phyloP scores from a whole-genome alignment of 2,329 filamentous ascomycete species.

The Fusarium guadeloupense region DNA sequence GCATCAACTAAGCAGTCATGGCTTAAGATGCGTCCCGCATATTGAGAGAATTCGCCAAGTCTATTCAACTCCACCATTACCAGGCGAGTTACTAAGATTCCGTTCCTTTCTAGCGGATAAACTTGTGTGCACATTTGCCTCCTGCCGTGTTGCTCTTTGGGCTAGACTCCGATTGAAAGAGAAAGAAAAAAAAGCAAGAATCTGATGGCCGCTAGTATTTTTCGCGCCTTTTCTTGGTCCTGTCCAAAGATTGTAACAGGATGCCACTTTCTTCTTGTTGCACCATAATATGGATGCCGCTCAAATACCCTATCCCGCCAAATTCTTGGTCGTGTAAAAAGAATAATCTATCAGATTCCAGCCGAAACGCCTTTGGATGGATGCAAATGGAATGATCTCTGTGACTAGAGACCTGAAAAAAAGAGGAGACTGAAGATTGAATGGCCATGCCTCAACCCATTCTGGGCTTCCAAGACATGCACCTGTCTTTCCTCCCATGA shows the following conservation, averaged over 20 bases:
- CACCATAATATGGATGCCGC: slow-evolving; percentile 34
- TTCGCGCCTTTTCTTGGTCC: slow-evolving; percentile 22
- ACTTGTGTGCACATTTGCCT: slow-evolving; percentile 25
- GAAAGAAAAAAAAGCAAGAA: slow-evolving; percentile 30
- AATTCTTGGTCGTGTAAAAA: slow-evolving; percentile 38
- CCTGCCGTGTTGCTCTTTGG: slow-evolving; percentile 10
- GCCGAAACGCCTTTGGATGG: slow-evolving; percentile 46
- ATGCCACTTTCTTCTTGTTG: slow-evolving; percentile 27
- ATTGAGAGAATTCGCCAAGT: slow-evolving; percentile 34
- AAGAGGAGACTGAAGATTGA: slow-evolving; percentile 16
- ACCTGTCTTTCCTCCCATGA: slow-evolving; percentile 25
- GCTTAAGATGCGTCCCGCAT: slow-evolving; percentile 16
- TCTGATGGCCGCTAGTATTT: slow-evolving; percentile 18
- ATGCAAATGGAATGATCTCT: slow-evolving; percentile 36
- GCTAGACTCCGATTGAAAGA: slow-evolving; percentile 22
- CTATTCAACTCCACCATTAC: slow-evolving; percentile 31
- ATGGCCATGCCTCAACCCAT: slow-evolving; percentile 1
- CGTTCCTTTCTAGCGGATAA: slow-evolving; percentile 24
- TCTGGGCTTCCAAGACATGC: slow-evolving; percentile 3
- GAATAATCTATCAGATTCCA: slow-evolving; percentile 46
- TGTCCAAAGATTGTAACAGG: slow-evolving; percentile 20
- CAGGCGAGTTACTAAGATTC: slow-evolving; percentile 30
- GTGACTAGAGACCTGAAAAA: slow-evolving; percentile 30
- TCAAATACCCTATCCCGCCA: slow-evolving; percentile 31
- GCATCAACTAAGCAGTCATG: slow-evolving; percentile 25